Evolutionary conservation across 495 filamentous ascomycete genomes (phyloP), one percentile per base, ranked within the genome.

Genomic region (Aspergillus incahuasiensis): DNA sequence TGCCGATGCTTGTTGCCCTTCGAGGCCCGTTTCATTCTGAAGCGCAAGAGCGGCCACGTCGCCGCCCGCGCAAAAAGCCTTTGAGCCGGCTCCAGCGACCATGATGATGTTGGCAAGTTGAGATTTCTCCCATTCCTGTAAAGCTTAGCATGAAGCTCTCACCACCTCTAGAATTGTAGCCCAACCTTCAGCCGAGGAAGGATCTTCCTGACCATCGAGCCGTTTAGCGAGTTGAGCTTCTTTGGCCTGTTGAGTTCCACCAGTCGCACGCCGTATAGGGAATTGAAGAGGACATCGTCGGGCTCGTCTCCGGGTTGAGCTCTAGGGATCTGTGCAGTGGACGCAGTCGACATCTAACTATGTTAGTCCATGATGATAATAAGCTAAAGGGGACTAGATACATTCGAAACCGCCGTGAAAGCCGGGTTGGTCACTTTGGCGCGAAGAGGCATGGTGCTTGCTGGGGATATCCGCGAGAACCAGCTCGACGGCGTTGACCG

Each of bases 181-280:
- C 65, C 64, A 40, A 85, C 84, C 71, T 86, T 79, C 58, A 98
- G 67, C 45, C 95, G 81, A 21, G 91, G 89, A 44, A 89, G 68
- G 59, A 97, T 97, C 74, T 97, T 97, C 52, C 87, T 81, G 32
- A 83, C 88, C 94, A 98, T 98, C 54, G 91, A 96, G 42, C 83
- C 87, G 68, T 95, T 88, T 58, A 98, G 81, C 28, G 91, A 86
- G 69, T 98, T 97, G 60, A 89, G 78, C 75, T 95, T 95, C 62
- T 79, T 78, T 12, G 92, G 94, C 25, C 94, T 84, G 77, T 98
- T 97, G 56, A 98, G 88, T 74, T 96, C 89, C 65, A 98, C 86
- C 62, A 87, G 89, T 50, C 94, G 89, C 35, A 97, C 79, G 48
- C 92, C 94, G 75, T 94, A 94, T 62, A 86, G 77, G 55, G 84